Base-by-base conservation (phyloP, 495 filamentous ascomycete genomes). In the Podospora appendiculata region DNA sequence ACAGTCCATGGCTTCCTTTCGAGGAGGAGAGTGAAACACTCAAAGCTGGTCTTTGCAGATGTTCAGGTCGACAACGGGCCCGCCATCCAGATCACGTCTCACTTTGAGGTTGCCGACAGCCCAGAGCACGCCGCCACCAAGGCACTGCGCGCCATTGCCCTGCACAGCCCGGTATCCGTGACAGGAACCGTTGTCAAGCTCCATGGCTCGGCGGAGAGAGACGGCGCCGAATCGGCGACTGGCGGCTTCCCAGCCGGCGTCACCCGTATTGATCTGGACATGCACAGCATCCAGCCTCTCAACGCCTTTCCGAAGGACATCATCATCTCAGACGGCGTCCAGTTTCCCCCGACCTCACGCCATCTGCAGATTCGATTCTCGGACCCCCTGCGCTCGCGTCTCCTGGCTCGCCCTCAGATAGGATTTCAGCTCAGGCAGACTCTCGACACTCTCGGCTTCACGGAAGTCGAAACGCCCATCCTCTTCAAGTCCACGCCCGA, bases 401-500 rank as follows among this genome's bases (percentile, higher is more conserved):
- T 67, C 0, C 44, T 61, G 90, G 25, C 57, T 53, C 10, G 83
- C 85, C 60, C 82, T 83, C 17, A 74, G 75, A 40, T 58, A 68
- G 35, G 77, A 1, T 77, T 12, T 74, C 75, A 38, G 65, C 78
- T 86, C 50, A 75, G 84, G 16, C 60, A 74, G 19, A 66, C 76
- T 9, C 69, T 93, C 47, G 61, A 70, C 16, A 55, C 66, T 0
- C 62, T 70, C 7, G 70, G 69, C 0, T 95, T 95, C 58, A 64
- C 80, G 6, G 88, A 96, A 55, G 77, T 96, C 40, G 94, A 97
- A 60, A 98, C 93, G 0, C 93, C 93, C 3, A 65, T 96, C 12
- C 74, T 98, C 13, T 98, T 98, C 79, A 97, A 96, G 73, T 96
- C 92, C 4, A 97, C 94, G 0, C 92, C 93, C 0, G 93, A 98